phyloP scores from a whole-genome alignment of 2,329 filamentous ascomycete species.

The Pleomassaria siparia region DNA sequence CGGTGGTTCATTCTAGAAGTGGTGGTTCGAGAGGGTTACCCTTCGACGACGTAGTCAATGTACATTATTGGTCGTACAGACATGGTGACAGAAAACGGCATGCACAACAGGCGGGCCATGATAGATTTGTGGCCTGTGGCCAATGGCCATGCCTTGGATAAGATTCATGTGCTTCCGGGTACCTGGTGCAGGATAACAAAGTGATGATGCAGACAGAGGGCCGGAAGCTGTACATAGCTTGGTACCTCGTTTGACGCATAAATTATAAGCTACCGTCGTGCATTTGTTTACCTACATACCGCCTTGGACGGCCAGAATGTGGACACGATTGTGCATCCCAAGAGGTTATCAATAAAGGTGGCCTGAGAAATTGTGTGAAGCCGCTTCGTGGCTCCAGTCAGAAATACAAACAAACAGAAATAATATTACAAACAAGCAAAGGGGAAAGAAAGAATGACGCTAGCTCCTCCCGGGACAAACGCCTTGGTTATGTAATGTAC shows the following conservation, averaged over 20 bases:
- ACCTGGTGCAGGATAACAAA: slow-evolving; percentile 27
- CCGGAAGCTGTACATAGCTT: slow-evolving; percentile 18
- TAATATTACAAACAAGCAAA: neutral
- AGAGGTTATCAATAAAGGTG: neutral
- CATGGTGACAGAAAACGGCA: slow-evolving; percentile 42
- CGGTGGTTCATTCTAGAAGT: slow-evolving; percentile 17
- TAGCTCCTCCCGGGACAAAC: too few species aligned
- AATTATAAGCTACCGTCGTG: neutral
- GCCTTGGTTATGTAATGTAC: too few species aligned
- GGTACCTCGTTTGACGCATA: slow-evolving; percentile 20
- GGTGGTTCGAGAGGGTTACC: slow-evolving; percentile 16
- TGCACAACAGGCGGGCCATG: slow-evolving; percentile 28
- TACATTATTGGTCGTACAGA: slow-evolving; percentile 19
- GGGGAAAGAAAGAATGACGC: too few species aligned
- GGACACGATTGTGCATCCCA: neutral
- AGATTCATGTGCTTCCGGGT: slow-evolving; percentile 17
- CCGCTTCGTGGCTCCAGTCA: neutral
- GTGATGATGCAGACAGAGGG: slow-evolving; percentile 11
- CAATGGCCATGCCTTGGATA: slow-evolving; percentile 12
- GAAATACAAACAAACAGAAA: neutral
- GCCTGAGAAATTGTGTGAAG: neutral
- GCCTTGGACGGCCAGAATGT: neutral
- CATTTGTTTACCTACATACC: too few species aligned
- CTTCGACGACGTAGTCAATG: slow-evolving; percentile 18
- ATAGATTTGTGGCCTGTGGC: slow-evolving; percentile 11